Percentiles rank a stretch among this genome's conserved stretches.
Conservation (phyloP, 106 monocot species). For the Platanthera zijinensis region DNA sequence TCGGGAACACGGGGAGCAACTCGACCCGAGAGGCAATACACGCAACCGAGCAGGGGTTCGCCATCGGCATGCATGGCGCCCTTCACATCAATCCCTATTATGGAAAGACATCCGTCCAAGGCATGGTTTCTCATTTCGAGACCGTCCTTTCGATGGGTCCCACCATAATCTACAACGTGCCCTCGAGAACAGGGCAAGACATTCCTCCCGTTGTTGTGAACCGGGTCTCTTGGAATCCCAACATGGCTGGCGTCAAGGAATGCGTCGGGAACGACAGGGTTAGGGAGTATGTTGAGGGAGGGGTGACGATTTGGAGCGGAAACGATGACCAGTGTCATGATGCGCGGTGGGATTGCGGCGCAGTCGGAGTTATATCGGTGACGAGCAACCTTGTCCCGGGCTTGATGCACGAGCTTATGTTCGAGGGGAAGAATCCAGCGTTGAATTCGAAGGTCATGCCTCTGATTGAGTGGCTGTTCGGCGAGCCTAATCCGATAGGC, state of each 20-base stretch:
- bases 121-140: constrained; percentile 64
- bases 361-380: constrained; percentile 82
- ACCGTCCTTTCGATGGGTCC: constrained; percentile 81
- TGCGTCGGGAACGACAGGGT: constrained; percentile 72
- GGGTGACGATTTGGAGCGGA: constrained; percentile 72
- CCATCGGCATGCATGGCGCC: constrained; percentile 91
- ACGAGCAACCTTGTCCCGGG: constrained; percentile 82
- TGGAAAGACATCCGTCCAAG: constrained; percentile 81
- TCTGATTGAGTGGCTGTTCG: constrained; percentile 65
- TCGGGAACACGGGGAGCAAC: constrained; percentile 95
- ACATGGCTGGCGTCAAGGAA: constrained; percentile 84
- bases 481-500: constrained; percentile 74
- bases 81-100: constrained; percentile 93
- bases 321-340: constrained; percentile 81
- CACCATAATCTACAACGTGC: constrained; percentile 88
- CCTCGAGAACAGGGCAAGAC: constrained; percentile 76
- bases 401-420: constrained; percentile 70
- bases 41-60: constrained; percentile 88
- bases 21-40: constrained; percentile 85
- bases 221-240: constrained; percentile 28
- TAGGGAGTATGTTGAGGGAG: constrained; percentile 40
- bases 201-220: constrained; percentile 63
- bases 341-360: constrained; percentile 69
- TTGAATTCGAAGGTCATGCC: constrained; percentile 62
- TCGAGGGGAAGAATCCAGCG: constrained; percentile 35